Percentiles rank a stretch among this genome's conserved stretches.
These are phyloP conservation scores for Clonostachys sp. DNA, from an alignment of 2,329 filamentous ascomycete species.

Conservation along the genomic window DNA sequence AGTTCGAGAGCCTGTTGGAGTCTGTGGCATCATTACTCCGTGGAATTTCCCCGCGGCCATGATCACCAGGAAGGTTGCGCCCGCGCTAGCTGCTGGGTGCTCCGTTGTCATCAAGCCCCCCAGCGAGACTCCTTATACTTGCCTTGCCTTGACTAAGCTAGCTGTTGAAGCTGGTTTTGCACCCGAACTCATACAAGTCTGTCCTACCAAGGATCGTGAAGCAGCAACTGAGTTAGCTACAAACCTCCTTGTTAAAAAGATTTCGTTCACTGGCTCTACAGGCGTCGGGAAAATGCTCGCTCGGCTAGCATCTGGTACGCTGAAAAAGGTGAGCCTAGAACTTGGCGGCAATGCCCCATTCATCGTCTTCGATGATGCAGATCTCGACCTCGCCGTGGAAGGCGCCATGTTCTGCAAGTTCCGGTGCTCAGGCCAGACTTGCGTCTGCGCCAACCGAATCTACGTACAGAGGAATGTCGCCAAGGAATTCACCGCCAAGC, in stretches of 20 bases:
- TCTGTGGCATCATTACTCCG: constrained; percentile 63
- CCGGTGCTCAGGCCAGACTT: constrained; percentile 53
- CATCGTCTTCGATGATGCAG: constrained; percentile 63
- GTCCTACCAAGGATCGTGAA: constrained; percentile 18
- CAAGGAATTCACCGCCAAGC: constrained; percentile 17
- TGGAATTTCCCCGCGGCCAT: constrained; percentile 54
- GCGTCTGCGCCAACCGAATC: constrained; percentile 45
- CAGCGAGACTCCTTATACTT: constrained; percentile 64
- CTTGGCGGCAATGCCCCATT: constrained; percentile 66
- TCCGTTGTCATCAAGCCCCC: constrained; percentile 69
- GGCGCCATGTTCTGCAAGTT: constrained; percentile 41
- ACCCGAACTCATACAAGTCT: constrained; percentile 15
- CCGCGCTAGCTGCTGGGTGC: constrained; percentile 64
- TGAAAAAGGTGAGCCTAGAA: constrained; percentile 66
- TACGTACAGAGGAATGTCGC: constrained; percentile 24
- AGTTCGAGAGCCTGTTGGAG: constrained; percentile 62
- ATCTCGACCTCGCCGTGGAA: constrained; percentile 54
- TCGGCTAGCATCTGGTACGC: constrained; percentile 50
- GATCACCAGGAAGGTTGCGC: constrained; percentile 29
- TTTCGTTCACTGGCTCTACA: constrained; percentile 68
- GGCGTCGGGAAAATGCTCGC: constrained; percentile 59
- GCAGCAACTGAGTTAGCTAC: constrained; percentile 20
- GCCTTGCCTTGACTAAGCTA: constrained; percentile 61
- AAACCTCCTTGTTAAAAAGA: constrained; percentile 36
- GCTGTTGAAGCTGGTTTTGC: constrained; percentile 63